Conservation (phyloP, 2,329 filamentous ascomycete genomes). For the Colletotrichum noveboracense region DNA sequence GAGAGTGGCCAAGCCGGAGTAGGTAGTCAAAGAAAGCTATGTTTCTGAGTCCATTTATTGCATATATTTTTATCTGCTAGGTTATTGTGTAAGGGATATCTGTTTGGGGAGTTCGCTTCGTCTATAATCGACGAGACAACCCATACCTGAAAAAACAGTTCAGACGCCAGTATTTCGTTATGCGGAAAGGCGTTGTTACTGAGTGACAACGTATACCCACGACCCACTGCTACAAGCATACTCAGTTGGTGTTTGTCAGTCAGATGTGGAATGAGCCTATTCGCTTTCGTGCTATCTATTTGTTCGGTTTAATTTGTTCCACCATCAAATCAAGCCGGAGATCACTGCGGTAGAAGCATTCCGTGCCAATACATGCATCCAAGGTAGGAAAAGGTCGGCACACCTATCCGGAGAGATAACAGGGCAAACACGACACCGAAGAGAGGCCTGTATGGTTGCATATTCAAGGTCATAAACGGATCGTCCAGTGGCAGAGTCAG, state of each 20-base stretch:
- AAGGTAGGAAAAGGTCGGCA: not conserved
- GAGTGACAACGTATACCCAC: not conserved
- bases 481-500: not conserved
- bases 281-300: not conserved
- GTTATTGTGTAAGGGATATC: not conserved
- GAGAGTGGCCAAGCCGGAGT: not conserved
- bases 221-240: not conserved
- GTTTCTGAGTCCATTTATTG: not conserved
- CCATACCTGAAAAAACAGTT: not conserved
- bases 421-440: not conserved
- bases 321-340: not conserved
- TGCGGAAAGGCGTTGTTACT: not conserved
- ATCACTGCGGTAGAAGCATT: not conserved
- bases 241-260: not conserved
- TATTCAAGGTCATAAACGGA: not conserved
- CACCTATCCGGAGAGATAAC: not conserved
- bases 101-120: not conserved
- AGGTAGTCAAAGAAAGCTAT: not conserved
- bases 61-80: not conserved
- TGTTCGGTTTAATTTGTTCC: not conserved
- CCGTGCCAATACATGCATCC: not conserved
- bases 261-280: not conserved
- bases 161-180: not conserved
- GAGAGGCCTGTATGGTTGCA: not conserved
- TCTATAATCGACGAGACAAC: not conserved